Base-by-base conservation (phyloP, 2,329 filamentous ascomycete genomes). In the Xylaria arbuscula region DNA sequence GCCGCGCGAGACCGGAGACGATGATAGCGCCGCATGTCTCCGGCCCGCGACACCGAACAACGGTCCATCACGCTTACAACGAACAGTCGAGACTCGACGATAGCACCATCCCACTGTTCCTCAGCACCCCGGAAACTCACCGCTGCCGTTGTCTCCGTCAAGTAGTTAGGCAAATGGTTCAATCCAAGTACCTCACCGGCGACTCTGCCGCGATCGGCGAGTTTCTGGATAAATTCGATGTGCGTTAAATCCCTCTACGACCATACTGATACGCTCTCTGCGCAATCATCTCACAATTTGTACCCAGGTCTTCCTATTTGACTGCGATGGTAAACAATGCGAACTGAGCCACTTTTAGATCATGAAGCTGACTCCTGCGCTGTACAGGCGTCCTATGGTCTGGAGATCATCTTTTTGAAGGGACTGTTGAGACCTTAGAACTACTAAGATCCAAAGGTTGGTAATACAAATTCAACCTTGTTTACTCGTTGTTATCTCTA, bases 141-240 rank as follows among this genome's bases (percentile, higher is more conserved):
- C 19, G 13, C 62, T 47, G 13, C 5, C 42, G 51, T 9, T 9
- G 8, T 7, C 36, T 1, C 34, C 34, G 15, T 48, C 40, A 15
- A 62, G 8, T 48, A 51, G 22, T 15, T n/a, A 56, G 3, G 57
- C 58, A 69, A 36, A 81, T 82, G 80, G 70, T 77, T 28, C 74
- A 79, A 70, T 78, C 88, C n/a, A 86, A 86, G 72, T 86, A 94
- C 78, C 86, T 99, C 72, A 95, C 91, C 45, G 94, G 94, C 79
- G 90, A 98, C 78, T 86, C 87, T 71, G 84, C 87, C 67, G 92
- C 88, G 53, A 92, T 98, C 74, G 88, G 91, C 58, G 90, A 91
- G 60, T 99, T 99, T 79, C 84, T 99, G 69, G 91, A 93, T 81
- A 89, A 89, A 78, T 99, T 98, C 78, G 96, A 99, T 84, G 96